Conservation (phyloP, 2,329 filamentous ascomycete species). For the Dichotomopilus funicola region DNA sequence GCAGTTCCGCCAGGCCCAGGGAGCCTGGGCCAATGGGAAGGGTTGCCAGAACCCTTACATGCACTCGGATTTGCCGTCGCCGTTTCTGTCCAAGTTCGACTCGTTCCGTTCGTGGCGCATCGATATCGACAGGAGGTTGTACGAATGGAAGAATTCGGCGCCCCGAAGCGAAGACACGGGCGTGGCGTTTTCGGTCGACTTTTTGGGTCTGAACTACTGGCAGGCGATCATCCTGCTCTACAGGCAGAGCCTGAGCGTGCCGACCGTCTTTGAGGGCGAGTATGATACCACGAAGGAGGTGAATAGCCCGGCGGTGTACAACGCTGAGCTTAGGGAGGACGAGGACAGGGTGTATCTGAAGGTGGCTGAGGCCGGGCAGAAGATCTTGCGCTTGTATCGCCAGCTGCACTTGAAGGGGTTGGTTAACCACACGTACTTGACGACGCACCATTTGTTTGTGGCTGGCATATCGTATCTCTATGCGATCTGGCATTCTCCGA, state of each 20-base stretch:
- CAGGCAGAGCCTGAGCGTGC: slow-evolving; percentile 80
- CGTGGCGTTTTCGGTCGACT: slow-evolving; percentile 82
- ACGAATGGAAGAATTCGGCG: slow-evolving; percentile 79
- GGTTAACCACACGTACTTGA: slow-evolving; percentile 93
- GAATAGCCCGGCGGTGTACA: slow-evolving; percentile 55
- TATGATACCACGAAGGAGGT: slow-evolving; percentile 60
- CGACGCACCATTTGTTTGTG: slow-evolving; percentile 96
- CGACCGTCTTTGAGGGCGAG: slow-evolving; percentile 76
- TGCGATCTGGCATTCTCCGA: slow-evolving; percentile 91
- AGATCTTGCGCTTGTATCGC: slow-evolving; percentile 82
- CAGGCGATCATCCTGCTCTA: slow-evolving; percentile 95
- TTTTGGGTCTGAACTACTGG: slow-evolving; percentile 95
- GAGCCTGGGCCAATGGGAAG: slow-evolving; percentile 60
- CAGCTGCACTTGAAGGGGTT: slow-evolving; percentile 81
- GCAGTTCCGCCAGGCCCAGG: slow-evolving; percentile 83
- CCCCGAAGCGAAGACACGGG: slow-evolving; percentile 74
- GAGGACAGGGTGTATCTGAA: slow-evolving; percentile 91
- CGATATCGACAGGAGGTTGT: slow-evolving; percentile 76
- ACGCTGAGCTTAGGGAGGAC: slow-evolving; percentile 64
- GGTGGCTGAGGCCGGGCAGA: slow-evolving; percentile 90
- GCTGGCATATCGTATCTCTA: slow-evolving; percentile 94
- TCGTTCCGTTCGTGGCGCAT: slow-evolving; percentile 84
- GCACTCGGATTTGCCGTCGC: slow-evolving; percentile 71
- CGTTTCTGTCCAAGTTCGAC: slow-evolving; percentile 76
- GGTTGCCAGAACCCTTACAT: slow-evolving; percentile 65